phyloP scores from a whole-genome alignment of 352 stramenopile genomes.

The Phytopythium montanum region DNA sequence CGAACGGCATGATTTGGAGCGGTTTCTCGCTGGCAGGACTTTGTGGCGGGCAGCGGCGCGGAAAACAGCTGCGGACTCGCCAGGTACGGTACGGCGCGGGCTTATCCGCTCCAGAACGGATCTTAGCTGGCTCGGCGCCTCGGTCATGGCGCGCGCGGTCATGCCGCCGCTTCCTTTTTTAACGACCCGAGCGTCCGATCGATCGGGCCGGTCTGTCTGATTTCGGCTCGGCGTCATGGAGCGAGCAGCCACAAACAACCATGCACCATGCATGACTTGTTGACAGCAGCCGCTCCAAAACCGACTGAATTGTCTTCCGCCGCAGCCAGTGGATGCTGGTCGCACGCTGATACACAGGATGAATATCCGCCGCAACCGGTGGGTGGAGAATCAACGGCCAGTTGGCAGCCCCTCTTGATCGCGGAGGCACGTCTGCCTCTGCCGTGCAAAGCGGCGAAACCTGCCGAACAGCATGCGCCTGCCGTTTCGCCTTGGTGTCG shows the following conservation, averaged over 20 bases:
- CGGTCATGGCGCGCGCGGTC: not conserved
- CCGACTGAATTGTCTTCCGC: too few species aligned
- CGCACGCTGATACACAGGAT: not conserved
- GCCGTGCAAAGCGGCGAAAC: not conserved
- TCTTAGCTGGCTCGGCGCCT: too few species aligned
- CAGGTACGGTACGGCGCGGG: not conserved
- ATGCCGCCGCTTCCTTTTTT: not conserved
- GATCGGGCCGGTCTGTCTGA: too few species aligned
- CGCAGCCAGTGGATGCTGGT: not conserved
- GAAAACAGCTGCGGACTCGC: not conserved
- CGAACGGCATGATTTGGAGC: not conserved
- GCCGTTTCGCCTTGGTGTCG: not conserved
- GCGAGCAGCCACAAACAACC: too few species aligned
- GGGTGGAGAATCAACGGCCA: not conserved
- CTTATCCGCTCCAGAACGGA: not conserved
- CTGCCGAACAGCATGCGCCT: not conserved
- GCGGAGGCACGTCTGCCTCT: not conserved
- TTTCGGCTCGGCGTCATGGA: too few species aligned
- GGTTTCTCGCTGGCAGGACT: not conserved
- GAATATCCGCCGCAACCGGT: not conserved
- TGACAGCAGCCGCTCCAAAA: not conserved
- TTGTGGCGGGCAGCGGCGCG: not conserved
- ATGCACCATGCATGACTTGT: not conserved
- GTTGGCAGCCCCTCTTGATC: not conserved
- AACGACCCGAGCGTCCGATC: not conserved